A percentile compares a stretch with the other conserved stretches of the same genome.
Conservation (phyloP, 2,329 filamentous ascomycete genomes). For the Laburnicola sp. region DNA sequence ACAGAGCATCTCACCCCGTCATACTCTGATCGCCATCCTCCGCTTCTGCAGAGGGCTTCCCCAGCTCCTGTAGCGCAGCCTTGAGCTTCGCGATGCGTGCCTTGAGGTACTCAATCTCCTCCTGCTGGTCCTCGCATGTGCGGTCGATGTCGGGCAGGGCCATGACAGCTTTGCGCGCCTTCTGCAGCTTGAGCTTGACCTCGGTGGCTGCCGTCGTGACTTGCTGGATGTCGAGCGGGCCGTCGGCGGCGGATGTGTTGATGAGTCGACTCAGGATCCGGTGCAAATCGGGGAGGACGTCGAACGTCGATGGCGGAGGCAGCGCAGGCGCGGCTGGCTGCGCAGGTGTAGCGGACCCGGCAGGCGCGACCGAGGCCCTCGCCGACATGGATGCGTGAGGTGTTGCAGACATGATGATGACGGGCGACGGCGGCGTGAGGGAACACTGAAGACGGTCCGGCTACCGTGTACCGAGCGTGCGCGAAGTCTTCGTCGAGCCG, state of each 20-base stretch:
- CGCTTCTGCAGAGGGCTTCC: constrained; percentile 23
- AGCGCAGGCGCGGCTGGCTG: constrained; percentile 58
- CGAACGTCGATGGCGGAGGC: constrained; percentile 80
- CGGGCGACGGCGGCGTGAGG: too few relatives aligned
- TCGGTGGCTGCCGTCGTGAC: constrained; percentile 76
- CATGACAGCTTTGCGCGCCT: constrained; percentile 68
- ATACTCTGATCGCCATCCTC: constrained; percentile 41
- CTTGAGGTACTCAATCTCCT: constrained; percentile 70
- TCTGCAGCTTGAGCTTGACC: constrained; percentile 81
- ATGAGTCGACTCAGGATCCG: constrained; percentile 76
- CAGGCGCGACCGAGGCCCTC: constrained; percentile 38
- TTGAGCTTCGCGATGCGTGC: constrained; percentile 65
- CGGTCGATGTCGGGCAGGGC: constrained; percentile 71
- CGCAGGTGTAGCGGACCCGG: constrained; percentile 34
- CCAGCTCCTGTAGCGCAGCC: constrained; percentile 37
- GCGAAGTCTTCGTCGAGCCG: too few relatives aligned
- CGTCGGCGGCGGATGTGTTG: constrained; percentile 46
- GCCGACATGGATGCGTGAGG: constrained; percentile 38
- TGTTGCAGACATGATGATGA: constrained; percentile 38
- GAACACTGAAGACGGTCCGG: too few relatives aligned
- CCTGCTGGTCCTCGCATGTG: constrained; percentile 67
- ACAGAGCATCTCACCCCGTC: constrained; percentile 36
- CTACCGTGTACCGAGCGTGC: too few relatives aligned
- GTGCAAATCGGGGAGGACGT: constrained; percentile 80
- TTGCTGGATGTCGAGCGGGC: constrained; percentile 68